phyloP scores from a whole-genome alignment of 2,329 filamentous ascomycete species.

The Rutstroemia sydowiana region DNA sequence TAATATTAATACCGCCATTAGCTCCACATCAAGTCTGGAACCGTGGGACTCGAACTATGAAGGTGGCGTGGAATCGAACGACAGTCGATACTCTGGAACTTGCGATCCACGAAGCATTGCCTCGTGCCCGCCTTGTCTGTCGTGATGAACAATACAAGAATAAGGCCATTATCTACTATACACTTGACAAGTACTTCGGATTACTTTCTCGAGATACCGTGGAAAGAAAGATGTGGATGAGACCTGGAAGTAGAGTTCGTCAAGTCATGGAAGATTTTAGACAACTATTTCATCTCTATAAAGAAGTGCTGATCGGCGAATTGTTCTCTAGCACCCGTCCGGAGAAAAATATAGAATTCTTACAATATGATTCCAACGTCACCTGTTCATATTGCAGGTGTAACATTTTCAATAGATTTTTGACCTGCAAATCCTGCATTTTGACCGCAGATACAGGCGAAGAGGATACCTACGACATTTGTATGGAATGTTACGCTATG shows the following conservation, averaged over 20 bases:
- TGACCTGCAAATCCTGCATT: slow-evolving; percentile 84
- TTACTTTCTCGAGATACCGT: slow-evolving; percentile 46
- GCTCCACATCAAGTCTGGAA: slow-evolving; percentile 99
- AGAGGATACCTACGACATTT: slow-evolving; percentile 87
- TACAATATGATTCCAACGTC: slow-evolving; percentile 82
- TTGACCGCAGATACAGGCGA: slow-evolving; percentile 60
- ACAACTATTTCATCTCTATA: slow-evolving; percentile 69
- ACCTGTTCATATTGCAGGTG: slow-evolving; percentile 93
- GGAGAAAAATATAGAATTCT: slow-evolving; percentile 64
- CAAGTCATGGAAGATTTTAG: slow-evolving; percentile 80
- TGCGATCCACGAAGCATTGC: slow-evolving; percentile 79
- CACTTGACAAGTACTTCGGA: slow-evolving; percentile 70
- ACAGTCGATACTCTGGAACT: slow-evolving; percentile 85
- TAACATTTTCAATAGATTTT: slow-evolving; percentile 95
- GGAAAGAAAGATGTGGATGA: slow-evolving; percentile 36
- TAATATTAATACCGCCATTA: slow-evolving; percentile 86
- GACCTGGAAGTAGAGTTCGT: slow-evolving; percentile 40
- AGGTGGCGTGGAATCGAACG: slow-evolving; percentile 95
- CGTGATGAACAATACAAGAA: slow-evolving; percentile 99
- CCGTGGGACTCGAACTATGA: slow-evolving; percentile 88
- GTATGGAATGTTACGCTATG: slow-evolving; percentile 98
- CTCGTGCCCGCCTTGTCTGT: slow-evolving; percentile 83
- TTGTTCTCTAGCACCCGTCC: slow-evolving; percentile 62
- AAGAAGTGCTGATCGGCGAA: slow-evolving; percentile 74
- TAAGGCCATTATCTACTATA: slow-evolving; percentile 89